Conservation (phyloP, 192 early-diverging fungal species). For the Mortierella hygrophila region DNA sequence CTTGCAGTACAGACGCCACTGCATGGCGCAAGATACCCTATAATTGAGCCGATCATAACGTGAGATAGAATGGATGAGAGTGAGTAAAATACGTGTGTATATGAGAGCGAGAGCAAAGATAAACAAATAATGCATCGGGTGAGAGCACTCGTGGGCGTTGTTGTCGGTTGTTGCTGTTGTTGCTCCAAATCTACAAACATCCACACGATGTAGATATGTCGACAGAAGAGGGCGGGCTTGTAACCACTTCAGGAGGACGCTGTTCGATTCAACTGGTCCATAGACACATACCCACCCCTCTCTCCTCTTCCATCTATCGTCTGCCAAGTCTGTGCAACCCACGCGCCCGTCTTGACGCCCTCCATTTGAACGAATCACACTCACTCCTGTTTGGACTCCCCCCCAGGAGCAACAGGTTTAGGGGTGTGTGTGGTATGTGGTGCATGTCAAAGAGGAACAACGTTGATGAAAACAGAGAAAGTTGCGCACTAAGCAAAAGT, state of each 20-base stretch:
- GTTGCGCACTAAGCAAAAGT: background rate
- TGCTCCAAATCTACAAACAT: background rate
- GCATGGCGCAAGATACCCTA: conserved; percentile 56
- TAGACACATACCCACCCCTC: background rate
- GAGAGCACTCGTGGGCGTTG: background rate
- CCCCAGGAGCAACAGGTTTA: conserved; percentile 16
- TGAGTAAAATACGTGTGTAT: background rate
- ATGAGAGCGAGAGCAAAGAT: conserved; percentile 1
- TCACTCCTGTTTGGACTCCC: background rate
- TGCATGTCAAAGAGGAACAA: background rate
- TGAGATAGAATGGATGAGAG: background rate
- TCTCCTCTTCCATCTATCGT: background rate
- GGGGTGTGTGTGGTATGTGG: background rate
- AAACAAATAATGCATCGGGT: background rate
- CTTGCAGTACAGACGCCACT: conserved; percentile 56
- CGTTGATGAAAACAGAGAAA: background rate
- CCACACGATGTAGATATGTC: background rate
- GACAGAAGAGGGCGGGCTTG: background rate
- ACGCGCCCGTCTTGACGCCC: conserved; percentile 1
- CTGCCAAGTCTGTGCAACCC: conserved; percentile 29
- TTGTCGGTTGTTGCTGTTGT: background rate
- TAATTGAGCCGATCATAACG: background rate
- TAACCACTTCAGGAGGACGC: background rate
- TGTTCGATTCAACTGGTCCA: background rate
- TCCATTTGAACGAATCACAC: background rate